phyloP scores from a whole-genome alignment of 2,329 filamentous ascomycete species.

The Diplodia intermedia region DNA sequence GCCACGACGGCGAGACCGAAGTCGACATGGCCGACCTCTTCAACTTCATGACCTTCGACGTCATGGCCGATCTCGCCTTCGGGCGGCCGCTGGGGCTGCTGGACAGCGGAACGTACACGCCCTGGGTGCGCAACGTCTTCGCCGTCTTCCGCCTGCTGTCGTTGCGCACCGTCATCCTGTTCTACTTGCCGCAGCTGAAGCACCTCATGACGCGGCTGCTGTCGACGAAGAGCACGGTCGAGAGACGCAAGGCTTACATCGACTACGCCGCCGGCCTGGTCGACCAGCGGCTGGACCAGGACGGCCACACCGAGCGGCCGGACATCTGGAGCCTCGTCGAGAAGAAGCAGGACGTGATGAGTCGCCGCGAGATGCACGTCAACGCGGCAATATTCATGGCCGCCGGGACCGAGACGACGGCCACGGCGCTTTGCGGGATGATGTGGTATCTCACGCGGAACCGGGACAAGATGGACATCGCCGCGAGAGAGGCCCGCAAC shows the following conservation, averaged over 20 bases:
- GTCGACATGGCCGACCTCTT: constrained; percentile 44
- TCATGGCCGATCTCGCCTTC: constrained; percentile 43
- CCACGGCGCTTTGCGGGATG: constrained; percentile 49
- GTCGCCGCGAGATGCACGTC: constrained; percentile 34
- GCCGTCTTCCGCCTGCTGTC: constrained; percentile 34
- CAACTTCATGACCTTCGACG: constrained; percentile 39
- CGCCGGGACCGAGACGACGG: constrained; percentile 52
- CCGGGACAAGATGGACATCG: not conserved
- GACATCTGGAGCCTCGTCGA: constrained; percentile 8
- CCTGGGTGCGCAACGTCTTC: constrained; percentile 45
- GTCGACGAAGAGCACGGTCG: not conserved
- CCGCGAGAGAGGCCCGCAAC: not conserved
- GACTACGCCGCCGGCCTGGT: not conserved
- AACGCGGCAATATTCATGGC: constrained; percentile 38
- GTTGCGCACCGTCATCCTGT: not conserved
- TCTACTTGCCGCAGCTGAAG: not conserved
- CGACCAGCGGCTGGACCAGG: not conserved
- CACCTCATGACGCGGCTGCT: not conserved
- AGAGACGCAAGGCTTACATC: not conserved
- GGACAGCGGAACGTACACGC: constrained; percentile 38
- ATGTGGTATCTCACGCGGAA: constrained; percentile 45
- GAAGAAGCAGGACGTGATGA: not conserved
- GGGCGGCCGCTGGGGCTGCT: constrained; percentile 43
- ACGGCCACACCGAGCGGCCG: not conserved
- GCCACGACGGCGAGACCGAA: too few species aligned